Evolutionary conservation across 2,329 filamentous ascomycete genomes (phyloP), one percentile per base, ranked within the genome.

Genomic region (Aspergillus terreus): DNA sequence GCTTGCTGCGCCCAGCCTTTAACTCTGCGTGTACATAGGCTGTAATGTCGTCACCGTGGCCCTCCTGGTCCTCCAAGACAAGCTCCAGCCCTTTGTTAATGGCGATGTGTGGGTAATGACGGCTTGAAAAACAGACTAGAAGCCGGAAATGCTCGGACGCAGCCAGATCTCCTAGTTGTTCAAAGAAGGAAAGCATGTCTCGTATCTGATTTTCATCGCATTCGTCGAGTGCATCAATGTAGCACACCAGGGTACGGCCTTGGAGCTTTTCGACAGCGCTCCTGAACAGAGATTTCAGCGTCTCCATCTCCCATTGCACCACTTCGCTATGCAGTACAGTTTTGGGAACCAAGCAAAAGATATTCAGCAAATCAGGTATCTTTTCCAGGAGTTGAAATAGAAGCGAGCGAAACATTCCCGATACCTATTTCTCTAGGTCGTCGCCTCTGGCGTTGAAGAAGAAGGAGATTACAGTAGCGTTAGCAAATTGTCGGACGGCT

Each of bases 81-180:
- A 78, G 44, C 5, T 71, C 48, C 0, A 66, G 32, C 3, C 64
- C 62, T 2, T 63, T 60, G 0, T 52, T 19, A 4, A 76, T 60
- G 0, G 49, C 61, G 40, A 78, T 68, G 9, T 68, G 50, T 1
- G 73, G 74, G 57, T 76, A 76, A 48, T 75, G 71, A 0, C 73
- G 64, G 46, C 72, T 76, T 1, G 73, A 67, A 15, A 76, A 66
- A 53, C 65, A 73, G 3, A 74, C 58, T 4, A 50, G 53, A 1
- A 74, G 44, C 1, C 30, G 21, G 15, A 36, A 14, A 1, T 5
- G 4, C 15, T 15, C 15, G 11, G 33, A 36, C 6, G 15, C 33
- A 2, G 33, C 33, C n/a, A 41, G 10, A 23, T 41, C 17, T 21
- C 38, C 38, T 41, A 21, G 7, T 23, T 61, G 44, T 44, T 72